Base-by-base conservation (phyloP, 345 rosid species). In the Carallia brachiata region DNA sequence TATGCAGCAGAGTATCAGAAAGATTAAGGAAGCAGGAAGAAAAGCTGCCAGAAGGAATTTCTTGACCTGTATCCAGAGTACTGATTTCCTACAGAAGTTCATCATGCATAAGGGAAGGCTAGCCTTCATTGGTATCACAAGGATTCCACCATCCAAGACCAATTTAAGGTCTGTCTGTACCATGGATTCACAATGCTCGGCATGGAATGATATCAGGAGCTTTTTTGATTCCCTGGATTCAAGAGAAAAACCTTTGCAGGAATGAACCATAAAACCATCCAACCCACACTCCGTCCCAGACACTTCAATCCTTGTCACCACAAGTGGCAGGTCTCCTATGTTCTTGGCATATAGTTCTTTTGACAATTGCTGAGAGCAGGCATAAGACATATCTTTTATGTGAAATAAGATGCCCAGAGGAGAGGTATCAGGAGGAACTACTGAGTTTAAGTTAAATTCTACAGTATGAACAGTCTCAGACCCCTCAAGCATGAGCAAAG, bases 71-170 rank as follows among this genome's bases (percentile, higher is more conserved):
- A 75, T 75, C 96, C 86, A 90, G 78, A 84, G 82, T 61, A 85
- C 70, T 6, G 91, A 77, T 70, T 79, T 91, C 71, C 75, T 88
- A 80, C 93, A 90, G 28, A 82, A 74, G 69, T 81, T 82, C 57
- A 85, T 80, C 81, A 85, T 78, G 70, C 75, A 61, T 57, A 83
- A 69, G 36, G 93, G 88, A 31, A 90, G 71, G 55, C 78, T 87
- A 23, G 97, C 91, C 80, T 81, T 87, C 85, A 90, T 79, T 19
- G 96, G 97, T 71, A 91, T 77, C 65, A 84, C 80, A 61, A 85
- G 70, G 70, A 86, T 79, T 60, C 90, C 95, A 69, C 83, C 74
- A 40, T 79, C 78, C 77, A 85, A 85, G 58, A 83, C 82, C 78
- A 84, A 75, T 60, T 85, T 85, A 69, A 87, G 90, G 81, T 88